A percentile compares a stretch with the other conserved stretches of the same genome.
Conservation (phyloP, 148 eudicot genomes). For the Rhododendron ferrugineum region DNA sequence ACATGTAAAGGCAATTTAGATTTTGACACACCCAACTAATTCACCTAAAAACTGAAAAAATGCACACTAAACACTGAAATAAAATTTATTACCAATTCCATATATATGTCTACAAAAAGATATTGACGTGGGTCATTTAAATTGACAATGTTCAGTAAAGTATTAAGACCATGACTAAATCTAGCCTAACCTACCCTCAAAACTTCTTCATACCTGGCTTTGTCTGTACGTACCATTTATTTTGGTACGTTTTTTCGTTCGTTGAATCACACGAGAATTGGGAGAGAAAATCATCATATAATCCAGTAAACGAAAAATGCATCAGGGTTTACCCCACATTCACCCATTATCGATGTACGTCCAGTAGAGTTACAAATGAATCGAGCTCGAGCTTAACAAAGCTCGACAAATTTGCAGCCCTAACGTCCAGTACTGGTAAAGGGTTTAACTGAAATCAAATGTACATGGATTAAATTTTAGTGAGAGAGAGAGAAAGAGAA, state of each 20-base stretch:
- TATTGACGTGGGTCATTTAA: background rate
- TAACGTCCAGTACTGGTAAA: background rate
- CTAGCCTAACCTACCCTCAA: background rate
- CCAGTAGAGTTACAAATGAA: accelerated
- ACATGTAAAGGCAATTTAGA: background rate
- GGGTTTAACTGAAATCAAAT: background rate
- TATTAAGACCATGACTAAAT: background rate
- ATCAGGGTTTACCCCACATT: background rate
- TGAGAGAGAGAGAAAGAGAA: too few species aligned
- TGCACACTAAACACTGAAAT: too few species aligned
- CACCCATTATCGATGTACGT: background rate
- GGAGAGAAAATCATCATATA: background rate
- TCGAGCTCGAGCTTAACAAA: too few species aligned
- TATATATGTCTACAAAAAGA: background rate
- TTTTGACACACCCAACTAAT: background rate
- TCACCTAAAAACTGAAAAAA: background rate
- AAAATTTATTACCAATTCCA: background rate
- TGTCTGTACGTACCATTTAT: too few species aligned
- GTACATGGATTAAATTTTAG: too few species aligned
- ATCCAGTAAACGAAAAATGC: background rate
- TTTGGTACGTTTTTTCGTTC: background rate
- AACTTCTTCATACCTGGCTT: background rate
- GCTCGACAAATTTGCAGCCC: accelerated
- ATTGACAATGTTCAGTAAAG: background rate
- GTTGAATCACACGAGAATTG: background rate